Conservation (phyloP, 371 early-diverging fungal species). For the Fennellomyces sp. region DNA sequence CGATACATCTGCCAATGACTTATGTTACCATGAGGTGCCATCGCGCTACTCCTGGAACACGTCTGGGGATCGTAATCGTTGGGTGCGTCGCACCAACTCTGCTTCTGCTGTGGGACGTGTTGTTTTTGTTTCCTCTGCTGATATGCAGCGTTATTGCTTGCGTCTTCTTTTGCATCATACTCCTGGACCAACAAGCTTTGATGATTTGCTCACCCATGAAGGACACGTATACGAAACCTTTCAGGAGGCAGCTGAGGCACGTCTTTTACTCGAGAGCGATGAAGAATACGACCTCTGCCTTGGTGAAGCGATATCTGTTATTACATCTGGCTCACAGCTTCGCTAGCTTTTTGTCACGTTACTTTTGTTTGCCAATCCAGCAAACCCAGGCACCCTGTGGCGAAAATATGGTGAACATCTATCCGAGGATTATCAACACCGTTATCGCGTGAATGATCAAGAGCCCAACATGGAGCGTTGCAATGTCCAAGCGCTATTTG, state of each 20-base stretch:
- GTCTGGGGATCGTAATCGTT: too few relatives aligned
- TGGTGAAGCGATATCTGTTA: not conserved
- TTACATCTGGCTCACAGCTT: not conserved
- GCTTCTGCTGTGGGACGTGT: conserved; percentile 1
- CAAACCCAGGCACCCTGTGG: conserved; percentile 11
- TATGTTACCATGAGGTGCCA: conserved; percentile 4
- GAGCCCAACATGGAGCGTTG: not conserved
- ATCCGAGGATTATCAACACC: conserved; percentile 6
- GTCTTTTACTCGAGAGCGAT: not conserved
- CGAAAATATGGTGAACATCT: not conserved
- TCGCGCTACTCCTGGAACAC: not conserved
- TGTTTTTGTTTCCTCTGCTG: not conserved
- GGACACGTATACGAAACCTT: not conserved
- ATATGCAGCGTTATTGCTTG: not conserved
- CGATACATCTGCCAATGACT: not conserved
- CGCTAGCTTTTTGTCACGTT: conserved; percentile 6
- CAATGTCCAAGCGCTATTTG: not conserved
- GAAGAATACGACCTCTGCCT: conserved; percentile 6
- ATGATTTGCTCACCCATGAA: not conserved
- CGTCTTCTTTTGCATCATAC: too few relatives aligned
- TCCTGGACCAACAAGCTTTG: conserved; percentile 1
- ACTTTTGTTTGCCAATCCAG: not conserved
- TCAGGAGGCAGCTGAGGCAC: conserved; percentile 1
- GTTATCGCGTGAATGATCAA: not conserved
- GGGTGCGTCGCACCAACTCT: too few relatives aligned